Evolutionary conservation across 305 asterid genomes (phyloP).

Genomic region (Andrographis paniculata): DNA sequence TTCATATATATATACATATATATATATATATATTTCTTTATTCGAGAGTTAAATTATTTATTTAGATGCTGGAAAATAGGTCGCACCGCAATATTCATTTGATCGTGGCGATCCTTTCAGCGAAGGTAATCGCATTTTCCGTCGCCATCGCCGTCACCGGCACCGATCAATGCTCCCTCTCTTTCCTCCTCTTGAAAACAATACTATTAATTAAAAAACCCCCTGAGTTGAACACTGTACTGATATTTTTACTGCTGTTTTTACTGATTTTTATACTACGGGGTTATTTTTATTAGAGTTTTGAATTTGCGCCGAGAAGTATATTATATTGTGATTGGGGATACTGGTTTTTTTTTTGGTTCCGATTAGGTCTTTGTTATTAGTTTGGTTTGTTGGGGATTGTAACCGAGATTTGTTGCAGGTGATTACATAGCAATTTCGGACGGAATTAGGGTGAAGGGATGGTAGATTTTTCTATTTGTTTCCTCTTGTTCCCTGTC

Average conservation of each 20-base stretch:
- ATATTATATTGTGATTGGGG: background rate
- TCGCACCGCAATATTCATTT: no score
- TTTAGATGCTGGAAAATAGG: no score
- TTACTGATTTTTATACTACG: no score
- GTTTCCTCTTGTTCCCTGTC: background rate
- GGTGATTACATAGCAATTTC: background rate
- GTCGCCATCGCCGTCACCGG: background rate
- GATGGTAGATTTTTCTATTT: background rate
- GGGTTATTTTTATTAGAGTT: background rate
- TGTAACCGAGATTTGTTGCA: background rate
- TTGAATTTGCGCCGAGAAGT: background rate
- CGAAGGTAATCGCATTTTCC: background rate
- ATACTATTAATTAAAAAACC: no score
- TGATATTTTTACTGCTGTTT: no score
- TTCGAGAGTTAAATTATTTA: no score
- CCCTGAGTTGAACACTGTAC: no score
- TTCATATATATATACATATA: no score
- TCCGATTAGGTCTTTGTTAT: background rate
- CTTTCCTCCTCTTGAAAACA: background rate
- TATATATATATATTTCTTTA: no score
- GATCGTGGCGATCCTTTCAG: background rate
- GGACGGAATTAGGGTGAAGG: background rate
- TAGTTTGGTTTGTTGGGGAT: background rate
- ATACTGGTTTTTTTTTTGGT: background rate
- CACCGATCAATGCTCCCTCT: background rate